These are phyloP conservation scores for Amphicarpaea edgeworthii DNA, from an alignment of 306 rosid species.

Conservation along the genomic window DNA sequence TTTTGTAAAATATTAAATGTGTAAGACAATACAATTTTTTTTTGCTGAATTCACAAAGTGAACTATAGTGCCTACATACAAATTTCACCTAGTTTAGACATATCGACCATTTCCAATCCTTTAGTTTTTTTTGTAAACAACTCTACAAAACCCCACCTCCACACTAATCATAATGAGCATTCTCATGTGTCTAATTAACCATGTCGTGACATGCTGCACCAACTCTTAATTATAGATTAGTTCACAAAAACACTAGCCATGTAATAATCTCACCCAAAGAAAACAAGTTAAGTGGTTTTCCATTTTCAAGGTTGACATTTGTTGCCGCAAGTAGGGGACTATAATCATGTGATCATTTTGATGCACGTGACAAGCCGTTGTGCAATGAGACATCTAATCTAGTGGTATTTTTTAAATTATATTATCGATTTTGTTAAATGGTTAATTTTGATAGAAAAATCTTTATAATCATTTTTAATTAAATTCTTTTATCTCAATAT, in stretches of 20 bases:
- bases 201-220: neutral
- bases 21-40: too few relatives aligned
- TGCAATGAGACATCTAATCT: neutral
- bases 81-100: neutral
- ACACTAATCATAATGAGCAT: neutral
- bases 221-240: neutral
- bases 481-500: too few relatives aligned
- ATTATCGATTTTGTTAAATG: too few relatives aligned
- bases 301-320: neutral
- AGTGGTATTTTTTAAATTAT: too few relatives aligned
- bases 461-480: too few relatives aligned
- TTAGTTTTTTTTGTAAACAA: too few relatives aligned
- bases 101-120: neutral
- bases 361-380: slow-evolving; percentile 35
- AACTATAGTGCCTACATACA: neutral
- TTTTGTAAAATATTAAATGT: too few relatives aligned
- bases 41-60: neutral
- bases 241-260: neutral
- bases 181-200: neutral
- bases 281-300: neutral
- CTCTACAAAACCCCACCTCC: neutral
- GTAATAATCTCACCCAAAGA: neutral
- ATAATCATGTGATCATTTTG: slow-evolving; percentile 9
- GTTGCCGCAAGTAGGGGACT: neutral
- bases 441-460: too few relatives aligned